A percentile compares a stretch with the other conserved stretches of the same genome.
Conservation (phyloP, 2,329 filamentous ascomycete species). For the Ascochyta clinopodiicola region DNA sequence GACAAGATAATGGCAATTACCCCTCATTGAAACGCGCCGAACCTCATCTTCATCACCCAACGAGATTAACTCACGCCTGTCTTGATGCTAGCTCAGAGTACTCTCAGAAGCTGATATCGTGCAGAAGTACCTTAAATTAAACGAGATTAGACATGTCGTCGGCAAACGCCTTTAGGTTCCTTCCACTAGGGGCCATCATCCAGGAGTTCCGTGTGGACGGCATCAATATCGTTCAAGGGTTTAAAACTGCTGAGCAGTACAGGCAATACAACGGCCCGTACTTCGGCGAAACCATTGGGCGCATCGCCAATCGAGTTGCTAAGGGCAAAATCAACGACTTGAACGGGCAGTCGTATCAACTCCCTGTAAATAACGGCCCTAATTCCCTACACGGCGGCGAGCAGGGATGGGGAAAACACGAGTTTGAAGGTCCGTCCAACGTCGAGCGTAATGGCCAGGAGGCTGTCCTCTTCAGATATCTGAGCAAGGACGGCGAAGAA, state of each 20-base stretch:
- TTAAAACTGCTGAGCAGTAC: slow-evolving; percentile 78
- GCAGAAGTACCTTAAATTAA: not conserved
- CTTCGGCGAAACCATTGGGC: slow-evolving; percentile 94
- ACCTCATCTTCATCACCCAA: not conserved
- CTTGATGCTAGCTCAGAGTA: not conserved
- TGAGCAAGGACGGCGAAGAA: slow-evolving; percentile 82
- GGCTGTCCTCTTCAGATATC: slow-evolving; percentile 56
- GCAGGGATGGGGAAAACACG: slow-evolving; percentile 80
- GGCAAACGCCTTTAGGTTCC: slow-evolving; percentile 60
- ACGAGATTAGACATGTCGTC: slow-evolving; percentile 34
- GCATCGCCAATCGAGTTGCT: slow-evolving; percentile 79
- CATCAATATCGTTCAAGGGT: slow-evolving; percentile 87
- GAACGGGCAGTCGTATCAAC: slow-evolving; percentile 73
- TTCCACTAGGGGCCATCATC: slow-evolving; percentile 79
- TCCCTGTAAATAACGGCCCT: slow-evolving; percentile 77
- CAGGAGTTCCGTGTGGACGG: slow-evolving; percentile 80
- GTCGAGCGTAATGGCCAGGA: slow-evolving; percentile 58
- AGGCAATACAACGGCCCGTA: slow-evolving; percentile 74
- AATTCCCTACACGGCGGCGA: slow-evolving; percentile 67
- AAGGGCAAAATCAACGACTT: slow-evolving; percentile 73
- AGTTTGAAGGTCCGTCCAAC: slow-evolving; percentile 74
- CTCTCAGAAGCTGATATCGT: not conserved
- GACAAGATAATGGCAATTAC: slow-evolving; percentile 6
- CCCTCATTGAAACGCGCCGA: not conserved
- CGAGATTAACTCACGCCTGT: not conserved